phyloP scores from a whole-genome alignment of 306 rosid species.

The Trifolium subterraneum region DNA sequence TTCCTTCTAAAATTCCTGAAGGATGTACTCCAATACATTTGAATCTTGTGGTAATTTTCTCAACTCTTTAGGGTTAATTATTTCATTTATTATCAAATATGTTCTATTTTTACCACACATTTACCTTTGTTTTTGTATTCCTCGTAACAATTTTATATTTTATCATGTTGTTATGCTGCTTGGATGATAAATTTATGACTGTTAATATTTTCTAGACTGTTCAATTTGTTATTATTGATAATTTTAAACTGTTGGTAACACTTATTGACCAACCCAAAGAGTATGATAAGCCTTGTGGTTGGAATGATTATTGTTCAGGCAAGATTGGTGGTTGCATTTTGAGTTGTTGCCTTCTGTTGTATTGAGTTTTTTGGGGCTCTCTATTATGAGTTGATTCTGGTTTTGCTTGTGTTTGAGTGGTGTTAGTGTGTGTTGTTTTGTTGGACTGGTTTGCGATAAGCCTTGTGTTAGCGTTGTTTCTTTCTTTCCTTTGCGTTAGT shows the following conservation, averaged over 20 bases:
- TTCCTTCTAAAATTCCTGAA: constrained; percentile 61
- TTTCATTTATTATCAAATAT: constrained; percentile 38
- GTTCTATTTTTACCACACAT: constrained; percentile 57
- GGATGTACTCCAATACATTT: constrained; percentile 84
- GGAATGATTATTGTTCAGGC: too few relatives aligned
- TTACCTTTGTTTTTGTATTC: constrained; percentile 58
- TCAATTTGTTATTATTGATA: constrained; percentile 14
- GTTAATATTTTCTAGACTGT: constrained; percentile 20
- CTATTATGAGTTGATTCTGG: too few relatives aligned
- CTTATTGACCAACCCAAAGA: not conserved
- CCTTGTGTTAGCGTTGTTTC: too few relatives aligned
- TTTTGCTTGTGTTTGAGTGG: too few relatives aligned
- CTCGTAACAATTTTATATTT: not conserved
- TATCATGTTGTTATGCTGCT: not conserved
- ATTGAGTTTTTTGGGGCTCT: too few relatives aligned
- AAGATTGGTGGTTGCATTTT: too few relatives aligned
- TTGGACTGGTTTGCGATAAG: too few relatives aligned
- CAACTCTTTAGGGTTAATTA: not conserved
- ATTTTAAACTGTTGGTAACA: not conserved
- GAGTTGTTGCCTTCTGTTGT: too few relatives aligned
- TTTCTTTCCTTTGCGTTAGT: too few relatives aligned
- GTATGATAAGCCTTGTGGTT: not conserved
- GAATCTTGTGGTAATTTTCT: constrained; percentile 83
- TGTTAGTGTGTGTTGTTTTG: too few relatives aligned
- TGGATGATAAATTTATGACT: not conserved